Percentiles rank a stretch among this genome's conserved stretches.
These are phyloP conservation scores for Xerocomus amazonicus DNA, from an alignment of 1,284 basidiomycete genomes.

Conservation along the genomic window DNA sequence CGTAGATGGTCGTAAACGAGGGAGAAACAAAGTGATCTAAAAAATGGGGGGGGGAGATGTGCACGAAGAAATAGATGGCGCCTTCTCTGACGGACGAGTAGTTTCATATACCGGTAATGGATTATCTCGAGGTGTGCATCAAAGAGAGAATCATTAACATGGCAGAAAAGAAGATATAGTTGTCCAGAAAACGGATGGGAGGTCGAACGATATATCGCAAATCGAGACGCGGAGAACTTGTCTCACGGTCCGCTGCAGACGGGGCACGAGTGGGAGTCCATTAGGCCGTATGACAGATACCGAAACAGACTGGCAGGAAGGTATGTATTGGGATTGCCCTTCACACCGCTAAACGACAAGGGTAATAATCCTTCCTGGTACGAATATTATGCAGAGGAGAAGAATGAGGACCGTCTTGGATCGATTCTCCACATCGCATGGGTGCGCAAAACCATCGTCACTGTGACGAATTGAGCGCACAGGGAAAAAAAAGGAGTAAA, in stretches of 20 bases:
- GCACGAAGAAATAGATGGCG: neutral
- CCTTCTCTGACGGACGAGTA: neutral
- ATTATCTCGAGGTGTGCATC: neutral
- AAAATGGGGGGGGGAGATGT: neutral
- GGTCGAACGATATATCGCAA: too few relatives aligned
- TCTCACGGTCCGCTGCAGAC: too few relatives aligned
- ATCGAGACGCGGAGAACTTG: too few relatives aligned
- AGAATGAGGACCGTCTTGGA: slow-evolving; percentile 5
- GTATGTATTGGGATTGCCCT: neutral
- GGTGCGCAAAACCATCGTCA: slow-evolving; percentile 18
- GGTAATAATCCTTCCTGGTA: neutral
- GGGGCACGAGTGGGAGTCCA: too few relatives aligned
- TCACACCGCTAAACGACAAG: neutral
- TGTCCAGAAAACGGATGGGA: neutral
- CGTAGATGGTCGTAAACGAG: too few relatives aligned
- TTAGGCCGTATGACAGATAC: neutral
- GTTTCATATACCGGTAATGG: neutral
- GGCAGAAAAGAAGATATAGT: neutral
- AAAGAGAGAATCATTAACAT: neutral
- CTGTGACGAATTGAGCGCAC: neutral
- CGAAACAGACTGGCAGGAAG: neutral
- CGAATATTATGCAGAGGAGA: neutral
- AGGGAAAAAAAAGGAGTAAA: fast-evolving
- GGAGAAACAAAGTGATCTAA: too few relatives aligned
- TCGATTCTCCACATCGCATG: slow-evolving; percentile 15